Evolutionary conservation across 2,329 filamentous ascomycete species (phyloP).

Genomic region (Arthroderma uncinatum): DNA sequence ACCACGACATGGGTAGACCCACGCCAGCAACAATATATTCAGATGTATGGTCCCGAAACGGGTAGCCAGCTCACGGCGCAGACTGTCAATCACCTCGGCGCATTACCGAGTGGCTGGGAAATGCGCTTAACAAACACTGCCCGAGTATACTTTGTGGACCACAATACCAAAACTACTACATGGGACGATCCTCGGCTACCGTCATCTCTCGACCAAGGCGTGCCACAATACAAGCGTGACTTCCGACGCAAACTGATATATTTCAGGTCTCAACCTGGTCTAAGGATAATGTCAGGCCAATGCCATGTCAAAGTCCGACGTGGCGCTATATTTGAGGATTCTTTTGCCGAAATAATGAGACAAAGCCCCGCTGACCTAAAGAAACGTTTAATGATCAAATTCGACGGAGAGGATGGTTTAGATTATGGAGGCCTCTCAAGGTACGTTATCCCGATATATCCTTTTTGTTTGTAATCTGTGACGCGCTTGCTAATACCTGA

Average conservation of each 20-base stretch:
- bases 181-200: conserved; percentile 96
- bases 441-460: conserved; percentile 29
- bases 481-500: not conserved
- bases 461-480: not conserved
- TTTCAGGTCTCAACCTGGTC: conserved; percentile 93
- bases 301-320: conserved; percentile 96
- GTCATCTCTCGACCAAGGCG: conserved; percentile 92
- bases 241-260: conserved; percentile 97
- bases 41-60: conserved; percentile 91
- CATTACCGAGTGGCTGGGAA: conserved; percentile 94
- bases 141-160: conserved; percentile 95
- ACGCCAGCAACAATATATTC: conserved; percentile 90
- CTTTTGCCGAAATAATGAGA: conserved; percentile 94
- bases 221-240: conserved; percentile 98
- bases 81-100: conserved; percentile 90
- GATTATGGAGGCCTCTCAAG: conserved; percentile 94
- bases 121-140: conserved; percentile 98
- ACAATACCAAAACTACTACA: conserved; percentile 98
- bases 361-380: conserved; percentile 93
- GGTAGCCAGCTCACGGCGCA: conserved; percentile 61
- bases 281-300: conserved; percentile 89
- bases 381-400: conserved; percentile 99
- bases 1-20: conserved; percentile 99
- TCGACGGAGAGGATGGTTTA: conserved; percentile 93
- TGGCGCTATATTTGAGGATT: conserved; percentile 97